Evolutionary conservation across 2,329 filamentous ascomycete species (phyloP).

Genomic region (Hymenoscyphus infarciens): DNA sequence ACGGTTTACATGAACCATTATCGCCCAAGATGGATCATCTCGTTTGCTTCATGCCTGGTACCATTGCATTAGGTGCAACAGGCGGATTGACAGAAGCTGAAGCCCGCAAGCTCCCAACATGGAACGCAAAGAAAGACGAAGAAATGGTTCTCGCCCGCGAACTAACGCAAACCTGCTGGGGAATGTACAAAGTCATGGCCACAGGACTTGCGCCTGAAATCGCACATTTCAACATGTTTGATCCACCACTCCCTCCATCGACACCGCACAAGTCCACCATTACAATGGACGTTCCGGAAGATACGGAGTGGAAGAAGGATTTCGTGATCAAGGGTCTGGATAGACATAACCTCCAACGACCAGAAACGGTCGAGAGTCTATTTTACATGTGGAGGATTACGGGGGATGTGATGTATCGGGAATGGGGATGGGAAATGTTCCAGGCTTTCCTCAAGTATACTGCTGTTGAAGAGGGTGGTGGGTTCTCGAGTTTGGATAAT

Average conservation of each 20-base stretch:
- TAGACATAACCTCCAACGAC: constrained; percentile 86
- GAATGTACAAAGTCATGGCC: constrained; percentile 86
- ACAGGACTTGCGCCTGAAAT: constrained; percentile 96
- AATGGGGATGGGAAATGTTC: constrained; percentile 99
- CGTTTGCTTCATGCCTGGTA: constrained; percentile 96
- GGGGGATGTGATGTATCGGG: constrained; percentile 78
- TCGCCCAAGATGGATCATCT: constrained; percentile 96
- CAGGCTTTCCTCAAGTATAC: constrained; percentile 84
- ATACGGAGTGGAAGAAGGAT: constrained; percentile 70
- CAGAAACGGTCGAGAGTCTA: constrained; percentile 92
- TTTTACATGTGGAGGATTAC: constrained; percentile 99
- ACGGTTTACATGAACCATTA: constrained; percentile 62
- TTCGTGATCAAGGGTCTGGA: constrained; percentile 79
- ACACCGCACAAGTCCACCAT: constrained; percentile 49
- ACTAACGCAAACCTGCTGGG: constrained; percentile 96
- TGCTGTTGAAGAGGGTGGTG: constrained; percentile 69
- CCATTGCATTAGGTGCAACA: constrained; percentile 85
- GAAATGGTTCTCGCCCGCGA: constrained; percentile 86
- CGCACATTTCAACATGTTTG: constrained; percentile 76
- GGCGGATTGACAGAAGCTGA: constrained; percentile 71
- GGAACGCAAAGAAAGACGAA: constrained; percentile 76
- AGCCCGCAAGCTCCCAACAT: constrained; percentile 67
- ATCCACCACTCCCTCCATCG: constrained; percentile 62
- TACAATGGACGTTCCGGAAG: constrained; percentile 47
- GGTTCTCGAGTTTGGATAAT: constrained; percentile 78